Base-by-base conservation (phyloP, 2,329 filamentous ascomycete genomes). In the Fusarium odoratissimum region DNA sequence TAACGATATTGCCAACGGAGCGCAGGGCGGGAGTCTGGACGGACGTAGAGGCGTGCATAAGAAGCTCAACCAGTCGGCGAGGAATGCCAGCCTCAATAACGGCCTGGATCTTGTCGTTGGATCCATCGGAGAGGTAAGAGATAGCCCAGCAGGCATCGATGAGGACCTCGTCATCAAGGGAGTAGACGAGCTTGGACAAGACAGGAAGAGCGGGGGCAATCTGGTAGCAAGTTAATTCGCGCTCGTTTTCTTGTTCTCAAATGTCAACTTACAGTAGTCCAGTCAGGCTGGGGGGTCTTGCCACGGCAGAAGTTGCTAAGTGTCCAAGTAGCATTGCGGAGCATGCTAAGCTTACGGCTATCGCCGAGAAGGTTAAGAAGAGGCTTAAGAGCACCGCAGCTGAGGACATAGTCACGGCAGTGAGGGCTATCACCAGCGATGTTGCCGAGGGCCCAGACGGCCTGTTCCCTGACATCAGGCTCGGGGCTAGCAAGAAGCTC, bases 81-180 rank as follows among this genome's bases (percentile, higher is more conserved):
- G 96, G 96, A 72, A 99, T 99, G 75, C 96, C 95, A 48, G 95
- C 96, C 86, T 99, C 96, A 78, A 99, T 98, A 62, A 99, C 96
- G 51, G 96, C 95, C 85, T 99, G 96, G 74, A 99, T 99, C 88
- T 99, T 99, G 81, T 99, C 96, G 83, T 99, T 99, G 78, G 95
- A 94, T 46, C 96, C 96, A 83, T 99, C 96, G 6, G 96, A 98
- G 25, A 99, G 91, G 81, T 99, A 99, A 2, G 95, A 98, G 80
- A 99, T 98, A 71, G 96, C 96, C 96, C 96, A 99, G 91, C 96
- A 99, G 67, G 96, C 96, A 83, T 99, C 96, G 79, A 99, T 99
- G 69, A 99, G 87, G 66, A 99, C 96, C 83, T 99, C 96, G 77
- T 99, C 96, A 80, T 99, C 96, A 63, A 99, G 90, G 72, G 96